Evolutionary conservation across 345 rosid species (phyloP), one percentile per base, ranked within the genome.

Genomic region (Gossypium anomalum): DNA sequence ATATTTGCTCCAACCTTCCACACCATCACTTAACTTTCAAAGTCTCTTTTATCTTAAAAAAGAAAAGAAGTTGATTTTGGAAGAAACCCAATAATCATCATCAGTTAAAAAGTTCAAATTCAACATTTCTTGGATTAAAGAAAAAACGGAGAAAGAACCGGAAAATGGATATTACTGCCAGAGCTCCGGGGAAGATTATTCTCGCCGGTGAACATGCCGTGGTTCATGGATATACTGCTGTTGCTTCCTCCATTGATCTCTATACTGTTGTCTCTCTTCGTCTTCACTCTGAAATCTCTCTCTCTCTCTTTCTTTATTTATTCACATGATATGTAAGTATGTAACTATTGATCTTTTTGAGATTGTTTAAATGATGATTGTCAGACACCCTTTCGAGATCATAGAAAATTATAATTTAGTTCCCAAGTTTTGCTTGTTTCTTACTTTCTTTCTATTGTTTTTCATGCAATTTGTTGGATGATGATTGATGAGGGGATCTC

Each of bases 191-290:
- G 44, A 96, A 93, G 81, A 87, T 96, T 85, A 96, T 96, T 64
- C 93, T 96, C 34, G 82, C 95, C 47, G 97, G 99, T 1, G 99
- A 96, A 76, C 99, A 96, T 51, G 97, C 95, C 0, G 98, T 96
- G 75, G 99, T 96, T 44, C 98, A 96, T 81, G 97, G 99, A 80
- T 88, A 89, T 71, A 85, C 97, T 7, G 97, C 97, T 9, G 90
- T 96, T 67, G 97, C 97, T 62, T 89, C 98, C 20, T 88, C 97
- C 82, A 87, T 96, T 89, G 83, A 86, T 86, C 97, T 93, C 80
- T 92, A 78, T 81, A 92, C 93, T 62, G 77, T 67, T 23, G 88
- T 85, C 77, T 78, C 95, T 67, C 80, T 96, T 22, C 87, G 87
- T 55, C 73, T 88, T 78, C 88, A 83, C n/a, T 66, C 83, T 73